Base-by-base conservation (phyloP, 495 filamentous ascomycete genomes). In the Tuber borchii region DNA sequence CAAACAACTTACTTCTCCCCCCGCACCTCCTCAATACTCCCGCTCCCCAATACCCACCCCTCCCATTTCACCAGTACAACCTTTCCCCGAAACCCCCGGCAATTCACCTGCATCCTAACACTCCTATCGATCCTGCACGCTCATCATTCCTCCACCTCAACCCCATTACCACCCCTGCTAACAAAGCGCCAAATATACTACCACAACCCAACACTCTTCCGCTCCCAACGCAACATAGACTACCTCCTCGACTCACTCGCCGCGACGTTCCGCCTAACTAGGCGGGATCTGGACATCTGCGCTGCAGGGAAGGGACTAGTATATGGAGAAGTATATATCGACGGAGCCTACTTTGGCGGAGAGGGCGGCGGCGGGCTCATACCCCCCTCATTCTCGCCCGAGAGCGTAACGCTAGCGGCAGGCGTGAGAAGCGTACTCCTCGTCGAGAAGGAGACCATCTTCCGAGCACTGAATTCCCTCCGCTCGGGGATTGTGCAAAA, bases 391-490 rank as follows among this genome's bases (percentile, higher is more conserved):
- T 85, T 85, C 48, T 85, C 89, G 1, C 86, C 90, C 12, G 82
- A 86, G 2, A 83, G 81, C 8, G 81, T 96, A 26, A 84, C 90
- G 73, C 84, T 93, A 16, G 82, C 84, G 1, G 77, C 81, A 31
- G 77, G 82, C n/a, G 82, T 88, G 0, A 83, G 87, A 69, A 97
- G 93, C 94, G 85, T 97, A 40, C 81, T 98, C 0, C 87, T 97
- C 0, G 88, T 99, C 46, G 95, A 99, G 83, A 99, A 99, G 85
- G 95, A 99, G 87, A 93, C 92, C 81, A 84, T 95, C 5, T 83
- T 96, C 72, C 93, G 80, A 6, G 68, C n/a, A 10, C 76, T 79
- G 20, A 71, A 74, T 8, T 9, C 45, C 7, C 79, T 79, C 12
- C 80, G 76, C 37, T 77, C 77, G 26, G 82, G 79, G 5, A 76